Percentiles rank a stretch among this genome's conserved stretches.
Conservation (phyloP, 768 basidiomycete species). For the Phaeolepiota aurea region DNA sequence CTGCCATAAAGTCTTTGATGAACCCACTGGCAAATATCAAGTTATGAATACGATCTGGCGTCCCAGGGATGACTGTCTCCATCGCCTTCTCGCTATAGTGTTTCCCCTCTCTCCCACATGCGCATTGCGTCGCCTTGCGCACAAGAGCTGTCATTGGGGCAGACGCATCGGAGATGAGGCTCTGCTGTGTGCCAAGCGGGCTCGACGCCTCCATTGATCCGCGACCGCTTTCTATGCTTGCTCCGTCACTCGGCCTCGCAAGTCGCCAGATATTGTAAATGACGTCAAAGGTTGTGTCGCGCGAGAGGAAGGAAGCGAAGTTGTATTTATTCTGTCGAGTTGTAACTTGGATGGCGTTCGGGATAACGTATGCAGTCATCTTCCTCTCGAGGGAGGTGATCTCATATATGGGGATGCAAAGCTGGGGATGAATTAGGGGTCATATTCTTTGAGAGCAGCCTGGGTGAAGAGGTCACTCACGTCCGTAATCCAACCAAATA, state of each 20-base stretch:
- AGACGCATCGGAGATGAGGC: slow-evolving; percentile 7
- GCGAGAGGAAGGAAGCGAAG: slow-evolving; percentile 93
- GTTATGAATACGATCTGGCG: slow-evolving; percentile 93
- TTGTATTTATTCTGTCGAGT: slow-evolving; percentile 82
- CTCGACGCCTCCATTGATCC: slow-evolving; percentile 23
- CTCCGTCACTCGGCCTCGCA: slow-evolving; percentile 61
- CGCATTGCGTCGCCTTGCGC: slow-evolving; percentile 62
- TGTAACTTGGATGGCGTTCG: slow-evolving; percentile 89
- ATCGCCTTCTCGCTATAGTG: slow-evolving; percentile 72
- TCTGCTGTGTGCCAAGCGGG: slow-evolving; percentile 8
- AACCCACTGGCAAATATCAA: slow-evolving; percentile 95
- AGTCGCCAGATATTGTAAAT: slow-evolving; percentile 95
- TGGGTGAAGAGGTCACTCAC: slow-evolving; percentile 38
- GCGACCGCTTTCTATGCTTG: slow-evolving; percentile 21
- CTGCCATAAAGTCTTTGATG: slow-evolving; percentile 86
- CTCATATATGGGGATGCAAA: slow-evolving; percentile 83
- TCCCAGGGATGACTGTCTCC: slow-evolving; percentile 76
- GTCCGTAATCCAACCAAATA: slow-evolving; percentile 98
- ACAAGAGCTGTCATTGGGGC: slow-evolving; percentile 8
- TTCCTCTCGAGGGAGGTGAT: slow-evolving; percentile 86
- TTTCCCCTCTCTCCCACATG: slow-evolving; percentile 58
- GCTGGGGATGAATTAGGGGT: slow-evolving; percentile 32
- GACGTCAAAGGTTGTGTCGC: slow-evolving; percentile 94
- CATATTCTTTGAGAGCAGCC: background rate
- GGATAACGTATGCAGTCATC: slow-evolving; percentile 97